Base-by-base conservation (phyloP, 2,329 filamentous ascomycete genomes). In the Claviceps arundinis region DNA sequence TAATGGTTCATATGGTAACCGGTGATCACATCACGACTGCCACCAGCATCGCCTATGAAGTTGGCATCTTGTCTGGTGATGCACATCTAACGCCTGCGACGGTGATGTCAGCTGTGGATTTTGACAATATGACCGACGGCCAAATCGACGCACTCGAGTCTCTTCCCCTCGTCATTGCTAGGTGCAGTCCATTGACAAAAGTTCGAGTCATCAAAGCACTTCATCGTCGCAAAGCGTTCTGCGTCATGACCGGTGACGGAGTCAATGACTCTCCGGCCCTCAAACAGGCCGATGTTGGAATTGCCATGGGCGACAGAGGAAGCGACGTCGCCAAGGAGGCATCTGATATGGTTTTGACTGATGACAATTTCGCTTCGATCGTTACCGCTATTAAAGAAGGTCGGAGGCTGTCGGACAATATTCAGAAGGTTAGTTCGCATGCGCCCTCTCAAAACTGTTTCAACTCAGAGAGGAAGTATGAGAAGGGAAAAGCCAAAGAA, bases 291-390 rank as follows among this genome's bases (percentile, higher is more conserved):
- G 84, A 88, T 60, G 83, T 89, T 16, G 84, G 84, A 60, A 87
- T 88, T 57, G 84, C 84, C 56, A 88, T 87, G 84, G 83, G 84
- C 47, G 71, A 80, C 56, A 74, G 81, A 43, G 84, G 84, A 16
- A 84, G 80, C 45, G 84, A 87, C 61, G 84, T 88, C 9, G 84
- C 84, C 56, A 87, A 87, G 61, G 83, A 93, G 67, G 88, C 88
- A 2, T 85, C 87, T 1, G 88, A 94, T 62, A 93, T 95, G 76
- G 87, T 94, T 38, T 72, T 95, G 42, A 89, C 87, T 0, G 87
- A 93, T 62, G 88, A 93, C 66, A 90, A 94, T 68, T 94, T 94
- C 63, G 86, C 88, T 11, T 89, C 84, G 30, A 87, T 87, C 52
- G 75, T 87, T 42, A 82, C 80, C n/a, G 83, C 80, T 37, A 81